Base-by-base conservation (phyloP, 2,329 filamentous ascomycete species). In the Colletotrichum tropicicola region DNA sequence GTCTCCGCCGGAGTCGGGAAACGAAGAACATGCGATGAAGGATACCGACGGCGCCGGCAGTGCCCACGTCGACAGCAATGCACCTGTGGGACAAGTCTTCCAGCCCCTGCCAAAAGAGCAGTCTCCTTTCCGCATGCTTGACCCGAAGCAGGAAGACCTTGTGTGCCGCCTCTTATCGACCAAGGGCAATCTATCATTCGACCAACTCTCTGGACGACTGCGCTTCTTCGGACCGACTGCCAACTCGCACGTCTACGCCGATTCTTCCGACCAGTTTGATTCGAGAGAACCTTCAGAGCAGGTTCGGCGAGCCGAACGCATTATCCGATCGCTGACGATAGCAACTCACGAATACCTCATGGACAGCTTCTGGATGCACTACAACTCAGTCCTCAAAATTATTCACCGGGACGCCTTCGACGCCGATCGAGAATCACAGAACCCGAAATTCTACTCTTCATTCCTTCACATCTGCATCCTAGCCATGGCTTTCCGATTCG, bases 191-290 rank as follows among this genome's bases (percentile, higher is more conserved):
- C 75, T 85, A 9, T 81, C 80, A 15, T 83, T 85, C 59, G 83
- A 86, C 65, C 83, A 83, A 65, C 73, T 84, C 2, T 83, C 79
- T 19, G 83, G 83, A 5, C 75, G 81, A n/a, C 70, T 84, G 6
- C 78, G 83, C 23, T 86, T 84, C 73, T 86, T 85, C 60, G 84
- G 84, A 1, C 82, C 83, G 1, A 85, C 83, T 4, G 83, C 83
- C 51, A 86, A 85, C 71, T 82, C 79, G 60, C 83, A 86, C 56
- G 81, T 86, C 15, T 82, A 85, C 65, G 82, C 82, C 4, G 77
- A 78, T 30, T 71, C 77, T 1, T 70, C 75, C 2, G 71, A 73
- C 47, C 74, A 75, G n/a, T 71, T 75, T 13, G 72, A 77, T 47
- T 73, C 73, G 2, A 73, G 75, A 13, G 80, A 83, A 59, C 75